phyloP scores from a whole-genome alignment of 176 grass and related monocot genomes.

The Rhynchospora tenuis region DNA sequence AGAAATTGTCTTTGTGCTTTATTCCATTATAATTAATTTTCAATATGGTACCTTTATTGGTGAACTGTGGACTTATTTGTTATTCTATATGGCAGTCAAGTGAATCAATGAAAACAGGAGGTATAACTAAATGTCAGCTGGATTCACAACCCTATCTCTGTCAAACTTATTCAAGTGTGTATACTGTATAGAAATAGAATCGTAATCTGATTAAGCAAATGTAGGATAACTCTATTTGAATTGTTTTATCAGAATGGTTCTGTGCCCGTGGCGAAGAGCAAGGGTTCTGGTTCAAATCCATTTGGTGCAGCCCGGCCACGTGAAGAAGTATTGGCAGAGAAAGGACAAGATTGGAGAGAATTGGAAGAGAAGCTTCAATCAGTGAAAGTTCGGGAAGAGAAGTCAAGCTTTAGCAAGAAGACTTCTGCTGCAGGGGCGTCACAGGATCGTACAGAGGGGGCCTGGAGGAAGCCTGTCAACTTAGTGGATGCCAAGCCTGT shows the following conservation, averaged over 20 bases:
- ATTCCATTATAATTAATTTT: neutral
- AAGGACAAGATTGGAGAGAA: constrained; percentile 29
- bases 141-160: neutral
- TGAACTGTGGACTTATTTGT: neutral
- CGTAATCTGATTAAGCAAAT: neutral
- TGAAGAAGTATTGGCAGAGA: constrained; percentile 30
- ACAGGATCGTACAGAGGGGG: constrained; percentile 1
- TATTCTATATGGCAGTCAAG: neutral
- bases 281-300: neutral
- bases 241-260: neutral
- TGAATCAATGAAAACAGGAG: neutral
- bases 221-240: neutral
- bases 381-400: constrained; percentile 13
- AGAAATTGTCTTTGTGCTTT: neutral
- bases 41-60: neutral
- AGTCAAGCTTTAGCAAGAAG: neutral
- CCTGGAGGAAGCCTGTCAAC: constrained; percentile 15
- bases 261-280: neutral
- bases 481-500: neutral
- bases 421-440: neutral
- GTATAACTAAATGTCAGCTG: neutral
- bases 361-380: constrained; percentile 23
- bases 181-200: too few species aligned
- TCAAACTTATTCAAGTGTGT: neutral
- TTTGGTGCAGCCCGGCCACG: constrained; percentile 24